Evolutionary conservation across 176 grass and related monocot genomes (phyloP), one percentile per base, ranked within the genome.

Genomic region (Eleusine coracana): DNA sequence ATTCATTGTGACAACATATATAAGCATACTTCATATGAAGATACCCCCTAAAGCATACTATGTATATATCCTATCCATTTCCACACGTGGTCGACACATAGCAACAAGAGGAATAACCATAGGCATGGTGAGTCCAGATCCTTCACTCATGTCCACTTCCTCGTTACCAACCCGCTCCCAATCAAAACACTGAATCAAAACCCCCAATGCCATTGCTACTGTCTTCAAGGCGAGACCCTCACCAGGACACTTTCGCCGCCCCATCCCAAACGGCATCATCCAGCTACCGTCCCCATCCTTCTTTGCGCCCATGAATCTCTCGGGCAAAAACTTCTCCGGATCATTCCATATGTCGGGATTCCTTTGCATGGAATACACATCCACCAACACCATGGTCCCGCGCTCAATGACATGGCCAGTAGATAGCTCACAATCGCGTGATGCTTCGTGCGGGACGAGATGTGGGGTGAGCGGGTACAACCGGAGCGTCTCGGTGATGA

Each of bases 121-220:
- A 5, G 90, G 90, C 93, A 96, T 92, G n/a, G 83, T 96, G 5
- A 96, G 70, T 2, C 93, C 90, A 0, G 85, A 92, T 0, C 88
- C 90, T 71, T 96, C 88, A 0, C 41, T 76, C 88, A 96, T 87
- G 66, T 96, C 90, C 10, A 88, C 90, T 65, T 55, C 23, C 42
- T 90, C 61, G 5, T 54, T 40, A 6, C 21, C 75, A 0, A 76
- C 13, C 12, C 56, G 56, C 6, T 68, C 71, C 93, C 90, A 95
- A 5, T 81, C 73, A 5, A 92, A 95, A 39, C 88, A 95, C 2
- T 95, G 90, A 12, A 95, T 0, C 79, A 95, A 74, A 0, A 75
- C 31, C 9, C 90, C 90, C 0, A 92, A 39, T 0, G 79, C 64
- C 0, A 92, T 6, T 3, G 75, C 87, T 0, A 92, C 60, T 5